Conservation (phyloP, 257 asterid genomes). For the Solanum pimpinellifolium region DNA sequence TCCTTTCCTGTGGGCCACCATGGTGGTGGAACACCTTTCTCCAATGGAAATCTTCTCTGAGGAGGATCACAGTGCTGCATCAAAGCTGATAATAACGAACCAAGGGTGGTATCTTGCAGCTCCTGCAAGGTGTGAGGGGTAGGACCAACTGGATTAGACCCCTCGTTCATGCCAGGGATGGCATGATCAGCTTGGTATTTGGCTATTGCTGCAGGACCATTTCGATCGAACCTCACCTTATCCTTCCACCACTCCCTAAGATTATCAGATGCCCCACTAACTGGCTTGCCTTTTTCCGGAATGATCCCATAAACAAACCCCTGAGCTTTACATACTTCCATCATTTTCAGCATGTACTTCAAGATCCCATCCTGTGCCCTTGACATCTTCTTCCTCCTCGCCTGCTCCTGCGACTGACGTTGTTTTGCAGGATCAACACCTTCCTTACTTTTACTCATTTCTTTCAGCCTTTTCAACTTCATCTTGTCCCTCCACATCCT, state of each 20-base stretch:
- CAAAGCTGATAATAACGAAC: conserved; percentile 68
- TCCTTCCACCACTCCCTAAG: conserved; percentile 97
- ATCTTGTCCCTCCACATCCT: conserved; percentile 86
- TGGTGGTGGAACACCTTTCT: conserved; percentile 80
- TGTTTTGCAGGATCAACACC: conserved; percentile 42
- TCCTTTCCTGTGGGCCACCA: conserved; percentile 92
- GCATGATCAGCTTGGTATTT: conserved; percentile 50
- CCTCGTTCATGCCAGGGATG: conserved; percentile 36
- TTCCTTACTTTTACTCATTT: conserved; percentile 52
- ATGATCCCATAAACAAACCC: conserved; percentile 90
- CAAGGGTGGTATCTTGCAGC: conserved; percentile 84
- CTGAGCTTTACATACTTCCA: conserved; percentile 93
- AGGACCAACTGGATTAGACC: conserved; percentile 30
- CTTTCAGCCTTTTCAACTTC: conserved; percentile 56
- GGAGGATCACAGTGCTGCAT: conserved; percentile 96
- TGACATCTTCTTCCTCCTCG: conserved; percentile 89
- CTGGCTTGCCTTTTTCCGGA: conserved; percentile 94
- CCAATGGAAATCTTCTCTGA: conserved; percentile 77
- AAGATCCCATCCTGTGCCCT: conserved; percentile 92
- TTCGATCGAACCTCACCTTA: conserved; percentile 69
- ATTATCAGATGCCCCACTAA: conserved; percentile 81
- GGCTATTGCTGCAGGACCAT: conserved; percentile 73
- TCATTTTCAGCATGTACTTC: conserved; percentile 87
- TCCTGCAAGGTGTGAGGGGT: conserved; percentile 79
- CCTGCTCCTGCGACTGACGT: conserved; percentile 90